Evolutionary conservation across 805 yeast species (phyloP).

Genomic region (Starmera dryadoides): DNA sequence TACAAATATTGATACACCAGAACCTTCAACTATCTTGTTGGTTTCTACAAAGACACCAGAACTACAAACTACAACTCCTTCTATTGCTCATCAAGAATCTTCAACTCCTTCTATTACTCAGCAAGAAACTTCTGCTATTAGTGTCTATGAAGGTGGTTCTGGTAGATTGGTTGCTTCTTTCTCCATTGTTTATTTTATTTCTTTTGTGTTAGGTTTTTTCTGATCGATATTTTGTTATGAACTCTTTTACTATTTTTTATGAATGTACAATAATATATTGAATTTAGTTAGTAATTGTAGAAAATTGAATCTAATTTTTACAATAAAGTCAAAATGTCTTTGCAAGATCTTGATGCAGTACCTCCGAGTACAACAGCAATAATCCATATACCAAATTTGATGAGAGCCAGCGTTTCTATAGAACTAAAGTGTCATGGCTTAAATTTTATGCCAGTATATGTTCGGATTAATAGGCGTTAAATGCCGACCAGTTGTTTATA

Average conservation of each 20-base stretch:
- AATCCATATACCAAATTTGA: no score
- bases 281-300: not conserved
- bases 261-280: slow-evolving; percentile 1
- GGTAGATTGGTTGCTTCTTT: slow-evolving; percentile 88
- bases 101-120: not conserved
- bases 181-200: slow-evolving; percentile 78
- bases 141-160: slow-evolving; percentile 33
- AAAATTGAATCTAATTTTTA: not conserved
- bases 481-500: no score
- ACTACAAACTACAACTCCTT: not conserved
- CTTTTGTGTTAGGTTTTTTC: slow-evolving; percentile 80
- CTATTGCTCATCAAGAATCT: not conserved
- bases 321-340: no score
- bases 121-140: slow-evolving; percentile 2
- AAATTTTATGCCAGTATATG: no score
- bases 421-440: no score
- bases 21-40: not conserved
- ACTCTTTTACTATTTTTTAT: slow-evolving; percentile 6
- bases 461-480: no score
- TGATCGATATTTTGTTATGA: slow-evolving; percentile 73
- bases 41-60: no score
- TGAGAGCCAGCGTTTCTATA: no score
- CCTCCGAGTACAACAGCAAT: no score
- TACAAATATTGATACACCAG: not conserved
- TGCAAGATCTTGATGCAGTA: no score